Percentiles rank a stretch among this genome's conserved stretches.
These are phyloP conservation scores for Opeltia flavorubescens DNA, from an alignment of 495 filamentous ascomycete genomes.

Conservation along the genomic window DNA sequence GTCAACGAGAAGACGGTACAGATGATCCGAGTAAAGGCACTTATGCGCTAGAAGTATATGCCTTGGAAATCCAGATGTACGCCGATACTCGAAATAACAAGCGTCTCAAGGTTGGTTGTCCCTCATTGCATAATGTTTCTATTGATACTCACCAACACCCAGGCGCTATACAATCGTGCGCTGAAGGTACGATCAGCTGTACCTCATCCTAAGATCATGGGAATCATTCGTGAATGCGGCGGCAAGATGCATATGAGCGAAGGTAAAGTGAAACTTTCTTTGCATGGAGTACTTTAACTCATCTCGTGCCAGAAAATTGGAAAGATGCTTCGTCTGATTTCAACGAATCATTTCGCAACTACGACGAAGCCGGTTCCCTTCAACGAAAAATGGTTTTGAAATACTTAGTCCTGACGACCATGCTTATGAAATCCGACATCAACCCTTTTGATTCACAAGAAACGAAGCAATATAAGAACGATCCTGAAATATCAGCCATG, in stretches of 20 bases:
- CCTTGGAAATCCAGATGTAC: conserved; percentile 97
- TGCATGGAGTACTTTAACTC: too few species aligned
- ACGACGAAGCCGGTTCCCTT: conserved; percentile 92
- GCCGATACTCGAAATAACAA: conserved; percentile 95
- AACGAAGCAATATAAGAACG: conserved; percentile 96
- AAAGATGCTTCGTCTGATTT: conserved; percentile 93
- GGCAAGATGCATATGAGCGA: conserved; percentile 99
- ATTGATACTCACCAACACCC: background rate
- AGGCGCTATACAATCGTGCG: conserved; percentile 75
- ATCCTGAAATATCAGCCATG: conserved; percentile 91
- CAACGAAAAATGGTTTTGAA: conserved; percentile 96
- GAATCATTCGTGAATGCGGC: conserved; percentile 94
- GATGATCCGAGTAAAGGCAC: conserved; percentile 96
- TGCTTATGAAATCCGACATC: conserved; percentile 99
- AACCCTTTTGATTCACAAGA: conserved; percentile 98
- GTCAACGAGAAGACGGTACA: conserved; percentile 73
- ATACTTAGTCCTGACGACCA: conserved; percentile 88
- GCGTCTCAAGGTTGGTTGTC: conserved; percentile 54
- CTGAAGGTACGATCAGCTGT: conserved; percentile 87
- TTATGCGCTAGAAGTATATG: conserved; percentile 89
- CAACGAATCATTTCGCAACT: conserved; percentile 97
- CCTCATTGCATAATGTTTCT: background rate
- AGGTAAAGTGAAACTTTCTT: too few species aligned
- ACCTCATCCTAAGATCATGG: conserved; percentile 97
- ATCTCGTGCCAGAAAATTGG: conserved; percentile 90